A percentile compares a stretch with the other conserved stretches of the same genome.
phyloP scores from a whole-genome alignment of 2,329 filamentous ascomycete species.

The Fusarium hainanense region DNA sequence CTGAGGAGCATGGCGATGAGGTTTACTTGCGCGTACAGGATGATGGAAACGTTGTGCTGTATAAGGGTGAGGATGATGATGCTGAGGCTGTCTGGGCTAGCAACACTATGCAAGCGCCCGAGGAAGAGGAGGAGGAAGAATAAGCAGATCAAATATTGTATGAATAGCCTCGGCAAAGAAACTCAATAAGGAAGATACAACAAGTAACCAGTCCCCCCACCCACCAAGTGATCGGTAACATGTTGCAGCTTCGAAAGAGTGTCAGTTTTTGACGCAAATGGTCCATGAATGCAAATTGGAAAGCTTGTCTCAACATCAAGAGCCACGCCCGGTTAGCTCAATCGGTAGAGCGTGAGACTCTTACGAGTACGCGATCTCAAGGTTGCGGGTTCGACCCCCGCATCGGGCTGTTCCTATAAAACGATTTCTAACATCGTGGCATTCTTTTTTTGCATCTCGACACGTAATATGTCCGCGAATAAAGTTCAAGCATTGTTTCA shows the following conservation, averaged over 20 bases:
- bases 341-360: constrained; percentile 75
- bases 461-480: not conserved
- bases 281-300: rapidly evolving
- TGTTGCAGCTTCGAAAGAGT: too few species aligned
- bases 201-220: too few species aligned
- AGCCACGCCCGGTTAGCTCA: constrained; percentile 47
- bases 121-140: not conserved
- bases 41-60: constrained; percentile 50
- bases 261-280: too few species aligned
- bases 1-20: constrained; percentile 26
- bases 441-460: not conserved
- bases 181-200: not conserved
- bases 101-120: constrained; percentile 28
- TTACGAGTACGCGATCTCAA: constrained; percentile 62
- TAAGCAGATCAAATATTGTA: not conserved
- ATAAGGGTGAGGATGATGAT: constrained; percentile 43
- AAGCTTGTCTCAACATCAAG: not conserved
- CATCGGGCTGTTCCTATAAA: constrained; percentile 50
- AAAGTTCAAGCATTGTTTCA: not conserved
- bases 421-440: constrained; percentile 1
- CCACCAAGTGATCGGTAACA: too few species aligned
- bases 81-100: constrained; percentile 46
- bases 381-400: constrained; percentile 66
- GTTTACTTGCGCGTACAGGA: constrained; percentile 48
- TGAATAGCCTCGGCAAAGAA: too few species aligned